Conservation (phyloP, 352 stramenopile genomes). For the Globisporangium yorkense region DNA sequence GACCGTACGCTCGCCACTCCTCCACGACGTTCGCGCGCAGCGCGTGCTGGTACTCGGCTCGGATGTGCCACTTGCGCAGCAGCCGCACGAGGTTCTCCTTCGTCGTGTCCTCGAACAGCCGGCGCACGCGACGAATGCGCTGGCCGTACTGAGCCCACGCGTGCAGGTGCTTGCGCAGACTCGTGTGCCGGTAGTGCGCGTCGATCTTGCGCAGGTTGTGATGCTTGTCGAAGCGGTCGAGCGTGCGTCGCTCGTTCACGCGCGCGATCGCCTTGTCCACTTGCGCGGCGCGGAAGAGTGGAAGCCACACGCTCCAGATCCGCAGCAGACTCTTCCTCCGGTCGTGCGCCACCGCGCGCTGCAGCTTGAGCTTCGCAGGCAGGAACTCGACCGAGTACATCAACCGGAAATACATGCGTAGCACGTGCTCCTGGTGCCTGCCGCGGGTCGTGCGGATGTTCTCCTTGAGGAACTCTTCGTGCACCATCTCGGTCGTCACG, state of each 20-base stretch:
- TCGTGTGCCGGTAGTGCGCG: conserved; percentile 43
- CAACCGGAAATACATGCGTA: conserved; percentile 50
- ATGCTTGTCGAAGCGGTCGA: conserved; percentile 61
- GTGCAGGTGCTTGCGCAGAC: conserved; percentile 45
- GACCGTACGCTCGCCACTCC: conserved; percentile 53
- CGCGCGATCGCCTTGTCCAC: conserved; percentile 52
- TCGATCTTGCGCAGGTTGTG: conserved; percentile 73
- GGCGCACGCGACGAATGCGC: conserved; percentile 49
- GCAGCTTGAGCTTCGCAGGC: conserved; percentile 37
- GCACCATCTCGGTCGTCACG: conserved; percentile 70
- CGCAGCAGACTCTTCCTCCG: conserved; percentile 26
- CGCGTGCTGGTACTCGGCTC: conserved; percentile 47
- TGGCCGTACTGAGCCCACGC: conserved; percentile 46
- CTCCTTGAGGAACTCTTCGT: conserved; percentile 74
- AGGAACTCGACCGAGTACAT: conserved; percentile 32
- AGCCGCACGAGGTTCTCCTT: conserved; percentile 32
- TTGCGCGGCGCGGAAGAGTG: conserved; percentile 41
- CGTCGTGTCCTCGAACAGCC: conserved; percentile 58
- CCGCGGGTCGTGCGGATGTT: conserved; percentile 56
- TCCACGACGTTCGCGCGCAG: conserved; percentile 45
- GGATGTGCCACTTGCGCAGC: conserved; percentile 42
- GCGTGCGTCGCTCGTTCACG: conserved; percentile 41
- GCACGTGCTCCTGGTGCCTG: conserved; percentile 22
- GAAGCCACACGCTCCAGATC: conserved; percentile 31
- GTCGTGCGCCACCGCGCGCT: conserved; percentile 27